Base-by-base conservation (phyloP, 2,329 filamentous ascomycete species). In the Cladophialophora yegresii region DNA sequence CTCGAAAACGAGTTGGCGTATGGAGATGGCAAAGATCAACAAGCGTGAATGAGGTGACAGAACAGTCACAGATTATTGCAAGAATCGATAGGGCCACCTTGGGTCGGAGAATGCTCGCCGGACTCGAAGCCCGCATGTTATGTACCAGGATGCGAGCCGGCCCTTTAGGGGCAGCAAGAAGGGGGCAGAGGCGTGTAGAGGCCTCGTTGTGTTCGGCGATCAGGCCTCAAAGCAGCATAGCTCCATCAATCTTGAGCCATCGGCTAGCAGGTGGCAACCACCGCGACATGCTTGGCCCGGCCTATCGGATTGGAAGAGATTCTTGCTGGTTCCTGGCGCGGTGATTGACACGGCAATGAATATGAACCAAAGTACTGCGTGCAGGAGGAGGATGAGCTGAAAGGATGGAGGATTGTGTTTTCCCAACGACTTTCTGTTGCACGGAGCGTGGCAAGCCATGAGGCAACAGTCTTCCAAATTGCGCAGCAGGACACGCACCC, bases 151-250 rank as follows among this genome's bases (percentile, higher is more conserved):
- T 26, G 33, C 55, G 55, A 45, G 47, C 47, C 47, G 47, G 23
- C 20, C 47, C 47, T 26, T 50, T 58, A 58, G 55, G 55, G 54
- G 55, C 26, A 45, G n/a, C 55, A 30, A 43, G 36, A 47, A 23
- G 54, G 40, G 54, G 40, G 36, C 43, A 58, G 12, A 30, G 13
- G 12, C 23, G 4, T 16, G 36, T 26, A 58, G 12, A 30, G 13
- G 12, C 23, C 8, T 16, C 40, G 7, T 32, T 13, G 55, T 20
- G 40, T 36, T 49, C 55, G 55, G 55, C 40, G 55, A 58, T 36
- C 55, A 58, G 55, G 55, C 26, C 55, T 26, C 23, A 58, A 58
- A 47, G 28, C 40, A 58, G 55, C 55, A 58, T 58, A 58, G 55
- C 30, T 9, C 9, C 23, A 49, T 26, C 40, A 49, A 58, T 33